Base-by-base conservation (phyloP, 2,329 filamentous ascomycete genomes). In the Stachybotrys chartarum region DNA sequence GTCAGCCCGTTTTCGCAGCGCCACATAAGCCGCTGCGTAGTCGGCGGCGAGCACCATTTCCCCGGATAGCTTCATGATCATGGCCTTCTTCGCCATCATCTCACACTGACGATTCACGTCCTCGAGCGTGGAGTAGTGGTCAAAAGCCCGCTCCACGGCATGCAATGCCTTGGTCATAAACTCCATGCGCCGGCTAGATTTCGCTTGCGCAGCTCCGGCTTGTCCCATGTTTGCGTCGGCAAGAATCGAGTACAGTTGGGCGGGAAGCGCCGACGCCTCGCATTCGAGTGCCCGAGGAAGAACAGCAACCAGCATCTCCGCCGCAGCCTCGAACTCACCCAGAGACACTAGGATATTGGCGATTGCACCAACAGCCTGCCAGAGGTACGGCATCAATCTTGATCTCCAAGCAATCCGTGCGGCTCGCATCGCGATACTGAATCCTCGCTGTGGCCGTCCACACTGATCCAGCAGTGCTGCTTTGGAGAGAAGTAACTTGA, bases 41-140 rank as follows among this genome's bases (percentile, higher is more conserved):
- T 87, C 83, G 61, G 87, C 86, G 1, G 86, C 84, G 58, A 85
- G 63, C 17, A 75, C 76, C 60, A 77, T 69, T 61, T 91, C 87
- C 1, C 86, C 88, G 7, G 82, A 78, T 50, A 87, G 74, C 68
- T 86, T 84, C 76, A 90, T 88, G 52, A 95, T 80, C 52, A 85
- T 85, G 4, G 88, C 87, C 71, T 90, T 92, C 76, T 94, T 94
- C 18, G 87, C 86, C 73, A 92, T 81, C 76, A 89, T 85, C 70
- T 91, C 87, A 64, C 89, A 86, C 71, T 90, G 86, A 54, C 84
- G 84, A n/a, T 76, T 72, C 14, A 85, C 72, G 18, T 73, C 88
- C 66, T 89, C 84, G 14, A 90, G 75, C 50, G 76, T 78, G 47
- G 84, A 81, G 67, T 83, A 95, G 58, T 85, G 80, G 35, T 75